Base-by-base conservation (phyloP, 1,284 basidiomycete species). In the Malassezia furfur region DNA sequence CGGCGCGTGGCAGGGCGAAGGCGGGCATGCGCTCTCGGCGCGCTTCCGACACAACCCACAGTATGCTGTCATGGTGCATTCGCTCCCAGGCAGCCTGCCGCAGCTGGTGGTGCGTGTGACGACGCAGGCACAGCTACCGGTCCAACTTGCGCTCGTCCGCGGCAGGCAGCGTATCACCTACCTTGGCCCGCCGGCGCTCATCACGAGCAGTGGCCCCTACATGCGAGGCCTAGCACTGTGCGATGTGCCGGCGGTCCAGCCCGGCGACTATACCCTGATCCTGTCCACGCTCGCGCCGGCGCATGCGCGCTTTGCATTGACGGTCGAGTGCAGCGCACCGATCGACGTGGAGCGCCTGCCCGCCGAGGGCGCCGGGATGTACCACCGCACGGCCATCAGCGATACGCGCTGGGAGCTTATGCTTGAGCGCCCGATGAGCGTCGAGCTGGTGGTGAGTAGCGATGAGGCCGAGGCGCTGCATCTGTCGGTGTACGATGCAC, bases 41-140 rank as follows among this genome's bases (percentile, higher is more conserved):
- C 84, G 85, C 0, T 94, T 88, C 76, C 85, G 91, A 82, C 76
- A 82, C 54, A 96, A 96, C 69, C 91, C 91, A 0, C 90, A 96
- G 70, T 96, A 87, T 73, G 79, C 80, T 46, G 76, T 96, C 4
- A 78, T 74, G n/a, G 45, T 57, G 19, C 50, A 40, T 9, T 44
- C 43, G 8, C 14, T 7, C 5, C 28, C 37, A 19, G 50, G 35
- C 14, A 35, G 50, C 9, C 46, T 57, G 14, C 45, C 50, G 12
- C 38, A 32, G 5, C 15, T 52, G n/a, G 10, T 28, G 6, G 37
- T 35, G 17, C 47, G 52, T n/a, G n/a, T 57, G 4, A 52, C 39
- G 31, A 48, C 50, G 14, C 31, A 19, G 1, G 25, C 39, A n/a
- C 22, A 45, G 8, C 10, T 52, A 10, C 35, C 38, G 19, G 47